Evolutionary conservation across 768 basidiomycete species (phyloP).

Genomic region (Chalciporus chontae): DNA sequence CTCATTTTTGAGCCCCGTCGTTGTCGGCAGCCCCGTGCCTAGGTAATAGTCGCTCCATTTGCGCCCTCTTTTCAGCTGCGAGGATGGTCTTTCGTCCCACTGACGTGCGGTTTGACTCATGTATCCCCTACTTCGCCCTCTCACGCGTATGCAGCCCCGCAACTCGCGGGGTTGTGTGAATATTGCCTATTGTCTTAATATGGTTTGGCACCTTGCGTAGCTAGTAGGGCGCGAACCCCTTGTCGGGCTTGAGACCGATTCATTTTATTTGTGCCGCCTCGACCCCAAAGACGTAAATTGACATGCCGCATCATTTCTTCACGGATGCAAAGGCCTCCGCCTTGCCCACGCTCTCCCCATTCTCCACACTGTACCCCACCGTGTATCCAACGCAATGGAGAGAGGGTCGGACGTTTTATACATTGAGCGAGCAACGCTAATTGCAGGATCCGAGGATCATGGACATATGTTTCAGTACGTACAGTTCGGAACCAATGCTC

Average conservation of each 20-base stretch:
- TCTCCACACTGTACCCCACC: neutral
- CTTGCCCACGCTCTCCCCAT: constrained; percentile 12
- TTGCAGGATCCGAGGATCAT: constrained; percentile 11
- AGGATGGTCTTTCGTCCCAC: constrained; percentile 5
- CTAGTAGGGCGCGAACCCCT: constrained; percentile 5
- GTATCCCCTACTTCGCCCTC: neutral
- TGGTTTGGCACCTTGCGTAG: constrained; percentile 10
- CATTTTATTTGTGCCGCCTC: constrained; percentile 14
- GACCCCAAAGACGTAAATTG: constrained; percentile 24
- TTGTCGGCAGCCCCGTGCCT: constrained; percentile 2
- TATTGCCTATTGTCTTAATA: constrained; percentile 5
- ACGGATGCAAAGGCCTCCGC: constrained; percentile 10
- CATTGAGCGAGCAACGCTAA: neutral
- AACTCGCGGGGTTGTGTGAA: constrained; percentile 11
- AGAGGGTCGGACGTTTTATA: constrained; percentile 3
- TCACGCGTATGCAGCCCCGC: constrained; percentile 8
- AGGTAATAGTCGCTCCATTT: constrained; percentile 9
- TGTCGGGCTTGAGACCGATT: constrained; percentile 8
- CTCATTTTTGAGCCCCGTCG: constrained; percentile 5
- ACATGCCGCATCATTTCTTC: constrained; percentile 22
- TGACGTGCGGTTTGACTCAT: neutral
- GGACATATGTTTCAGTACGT: constrained; percentile 4
- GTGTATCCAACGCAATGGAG: neutral
- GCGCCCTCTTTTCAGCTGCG: constrained; percentile 8
- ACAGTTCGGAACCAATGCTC: constrained; percentile 7